These are phyloP conservation scores for Hordeum marinum DNA, from an alignment of 176 grass and related monocot species.

Conservation along the genomic window DNA sequence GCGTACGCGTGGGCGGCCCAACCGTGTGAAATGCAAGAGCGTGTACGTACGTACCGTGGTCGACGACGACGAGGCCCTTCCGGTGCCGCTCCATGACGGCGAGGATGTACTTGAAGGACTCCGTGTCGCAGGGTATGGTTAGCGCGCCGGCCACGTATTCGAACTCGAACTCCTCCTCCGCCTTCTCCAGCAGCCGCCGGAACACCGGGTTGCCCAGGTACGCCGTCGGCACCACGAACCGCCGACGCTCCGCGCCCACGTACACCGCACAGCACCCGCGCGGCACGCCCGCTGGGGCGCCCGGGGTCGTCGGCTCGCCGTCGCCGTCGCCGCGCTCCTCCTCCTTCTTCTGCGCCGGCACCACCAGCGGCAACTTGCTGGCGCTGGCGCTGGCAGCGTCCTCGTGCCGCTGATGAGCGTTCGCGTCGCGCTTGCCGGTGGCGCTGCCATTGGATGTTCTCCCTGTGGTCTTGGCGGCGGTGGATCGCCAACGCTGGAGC, in stretches of 20 bases:
- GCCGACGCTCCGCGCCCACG: conserved; percentile 33
- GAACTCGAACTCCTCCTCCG: conserved; percentile 59
- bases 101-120: conserved; percentile 75
- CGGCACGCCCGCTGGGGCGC: conserved; percentile 16
- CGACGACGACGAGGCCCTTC: conserved; percentile 34
- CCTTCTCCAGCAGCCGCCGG: conserved; percentile 59
- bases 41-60: conserved; percentile 59
- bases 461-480: background rate
- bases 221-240: conserved; percentile 71
- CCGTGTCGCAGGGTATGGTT: conserved; percentile 58
- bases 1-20: too few species aligned
- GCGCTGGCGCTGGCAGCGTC: background rate
- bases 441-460: background rate
- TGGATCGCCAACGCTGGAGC: conserved; percentile 42
- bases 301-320: conserved; percentile 1
- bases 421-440: background rate
- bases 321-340: background rate
- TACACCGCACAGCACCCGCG: conserved; percentile 47
- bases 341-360: background rate
- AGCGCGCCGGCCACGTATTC: conserved; percentile 39
- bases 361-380: background rate
- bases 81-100: conserved; percentile 38
- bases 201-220: conserved; percentile 54
- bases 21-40: too few species aligned
- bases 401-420: background rate